Percentiles rank a stretch among this genome's conserved stretches.
These are phyloP conservation scores for Saccharum officinarum DNA, from an alignment of 176 grass and related monocot genomes.

Conservation along the genomic window DNA sequence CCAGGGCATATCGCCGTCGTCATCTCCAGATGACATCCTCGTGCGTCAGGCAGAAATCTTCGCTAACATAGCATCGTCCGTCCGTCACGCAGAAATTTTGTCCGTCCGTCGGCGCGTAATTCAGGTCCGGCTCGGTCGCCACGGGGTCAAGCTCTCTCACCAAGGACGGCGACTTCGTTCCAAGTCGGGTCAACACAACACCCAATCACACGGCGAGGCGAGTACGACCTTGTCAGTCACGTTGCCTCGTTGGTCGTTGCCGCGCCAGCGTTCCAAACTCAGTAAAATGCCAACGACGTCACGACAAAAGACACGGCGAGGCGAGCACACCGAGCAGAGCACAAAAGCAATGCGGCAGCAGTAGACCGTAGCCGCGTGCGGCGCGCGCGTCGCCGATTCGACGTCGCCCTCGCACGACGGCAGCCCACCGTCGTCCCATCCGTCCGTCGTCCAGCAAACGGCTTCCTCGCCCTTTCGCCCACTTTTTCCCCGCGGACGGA, in stretches of 20 bases:
- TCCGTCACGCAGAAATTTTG: not conserved
- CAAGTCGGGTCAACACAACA: not conserved
- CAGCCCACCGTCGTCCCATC: not conserved
- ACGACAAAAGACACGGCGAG: not conserved
- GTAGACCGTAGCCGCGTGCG: not conserved
- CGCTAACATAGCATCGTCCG: not conserved
- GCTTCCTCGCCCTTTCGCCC: constrained; percentile 14
- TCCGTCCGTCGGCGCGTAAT: not conserved
- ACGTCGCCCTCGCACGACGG: not conserved
- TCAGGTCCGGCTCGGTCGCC: not conserved
- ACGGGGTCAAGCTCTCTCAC: constrained; percentile 20
- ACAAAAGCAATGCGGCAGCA: not conserved
- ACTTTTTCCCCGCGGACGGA: not conserved
- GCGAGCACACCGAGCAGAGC: not conserved
- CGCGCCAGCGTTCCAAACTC: no score
- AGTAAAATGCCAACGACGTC: not conserved
- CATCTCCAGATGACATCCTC: no score
- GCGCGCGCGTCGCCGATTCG: constrained; percentile 21
- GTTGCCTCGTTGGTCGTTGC: no score
- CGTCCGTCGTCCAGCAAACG: not conserved
- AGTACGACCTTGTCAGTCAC: constrained; percentile 1
- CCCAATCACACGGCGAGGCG: not conserved
- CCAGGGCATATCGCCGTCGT: no score
- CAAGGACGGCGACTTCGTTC: not conserved
- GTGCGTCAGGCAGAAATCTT: not conserved